phyloP scores from a whole-genome alignment of 805 yeast genomes.

The Debaryomyces hansenii region DNA sequence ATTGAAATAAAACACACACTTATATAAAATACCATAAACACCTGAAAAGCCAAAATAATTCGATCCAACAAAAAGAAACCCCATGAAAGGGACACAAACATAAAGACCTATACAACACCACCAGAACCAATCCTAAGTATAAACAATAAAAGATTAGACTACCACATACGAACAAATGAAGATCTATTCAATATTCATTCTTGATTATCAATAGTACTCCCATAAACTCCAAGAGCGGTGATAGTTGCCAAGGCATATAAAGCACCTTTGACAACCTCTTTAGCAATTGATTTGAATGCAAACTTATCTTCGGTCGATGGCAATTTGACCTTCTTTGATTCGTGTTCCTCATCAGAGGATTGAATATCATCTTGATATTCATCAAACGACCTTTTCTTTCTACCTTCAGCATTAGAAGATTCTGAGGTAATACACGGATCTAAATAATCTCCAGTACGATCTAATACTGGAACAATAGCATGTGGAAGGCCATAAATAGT shows the following conservation, averaged over 20 bases:
- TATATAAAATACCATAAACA: neutral
- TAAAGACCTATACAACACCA: neutral
- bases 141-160: no score
- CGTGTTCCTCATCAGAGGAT: conserved; percentile 1
- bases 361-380: conserved; percentile 5
- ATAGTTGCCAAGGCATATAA: conserved; percentile 32
- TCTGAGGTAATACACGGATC: neutral
- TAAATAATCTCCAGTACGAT: no score
- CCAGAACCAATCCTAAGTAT: no score
- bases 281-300: conserved; percentile 16
- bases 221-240: conserved; percentile 36
- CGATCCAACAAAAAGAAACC: neutral
- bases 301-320: neutral
- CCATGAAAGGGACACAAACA: neutral
- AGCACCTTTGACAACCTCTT: conserved; percentile 34
- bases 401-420: neutral
- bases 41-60: neutral
- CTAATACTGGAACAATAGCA: no score
- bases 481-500: no score
- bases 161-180: neutral
- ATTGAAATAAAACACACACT: neutral
- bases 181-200: neutral
- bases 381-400: neutral
- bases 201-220: conserved; percentile 18
- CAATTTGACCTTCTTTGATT: conserved; percentile 12